phyloP scores from a whole-genome alignment of 2,329 filamentous ascomycete genomes.

The Colletotrichum chlorophyti region DNA sequence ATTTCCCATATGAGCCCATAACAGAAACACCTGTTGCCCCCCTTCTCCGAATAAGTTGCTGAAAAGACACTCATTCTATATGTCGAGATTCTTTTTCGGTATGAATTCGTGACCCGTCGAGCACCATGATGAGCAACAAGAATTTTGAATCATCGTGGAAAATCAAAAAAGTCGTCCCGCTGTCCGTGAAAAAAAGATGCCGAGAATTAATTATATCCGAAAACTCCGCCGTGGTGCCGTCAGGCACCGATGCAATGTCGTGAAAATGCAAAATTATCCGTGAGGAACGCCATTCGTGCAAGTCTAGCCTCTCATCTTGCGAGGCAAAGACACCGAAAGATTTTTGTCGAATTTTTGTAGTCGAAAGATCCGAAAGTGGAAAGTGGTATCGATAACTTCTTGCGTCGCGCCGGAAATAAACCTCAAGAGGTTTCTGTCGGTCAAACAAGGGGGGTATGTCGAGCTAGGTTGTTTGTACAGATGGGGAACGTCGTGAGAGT shows the following conservation, averaged over 20 bases:
- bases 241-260: constrained; percentile 56
- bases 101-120: constrained; percentile 29
- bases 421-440: constrained; percentile 34
- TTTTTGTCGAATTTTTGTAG: constrained; percentile 26
- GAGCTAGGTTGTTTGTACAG: constrained; percentile 59
- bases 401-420: constrained; percentile 44
- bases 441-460: constrained; percentile 49
- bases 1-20: constrained; percentile 42
- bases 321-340: constrained; percentile 33
- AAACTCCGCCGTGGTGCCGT: constrained; percentile 50
- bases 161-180: constrained; percentile 43
- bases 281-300: constrained; percentile 52
- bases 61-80: constrained; percentile 56
- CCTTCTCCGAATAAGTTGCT: constrained; percentile 35
- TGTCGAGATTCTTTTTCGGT: constrained; percentile 52
- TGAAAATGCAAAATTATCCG: constrained; percentile 53
- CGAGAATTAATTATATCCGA: constrained; percentile 35
- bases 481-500: constrained; percentile 36
- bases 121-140: constrained; percentile 39
- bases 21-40: constrained; percentile 45
- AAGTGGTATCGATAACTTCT: constrained; percentile 55
- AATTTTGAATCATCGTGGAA: constrained; percentile 50
- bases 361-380: constrained; percentile 35
- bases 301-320: constrained; percentile 45
- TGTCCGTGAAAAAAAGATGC: constrained; percentile 40